These are phyloP conservation scores for Periconia sp. DNA, from an alignment of 2,329 filamentous ascomycete species.

Conservation along the genomic window DNA sequence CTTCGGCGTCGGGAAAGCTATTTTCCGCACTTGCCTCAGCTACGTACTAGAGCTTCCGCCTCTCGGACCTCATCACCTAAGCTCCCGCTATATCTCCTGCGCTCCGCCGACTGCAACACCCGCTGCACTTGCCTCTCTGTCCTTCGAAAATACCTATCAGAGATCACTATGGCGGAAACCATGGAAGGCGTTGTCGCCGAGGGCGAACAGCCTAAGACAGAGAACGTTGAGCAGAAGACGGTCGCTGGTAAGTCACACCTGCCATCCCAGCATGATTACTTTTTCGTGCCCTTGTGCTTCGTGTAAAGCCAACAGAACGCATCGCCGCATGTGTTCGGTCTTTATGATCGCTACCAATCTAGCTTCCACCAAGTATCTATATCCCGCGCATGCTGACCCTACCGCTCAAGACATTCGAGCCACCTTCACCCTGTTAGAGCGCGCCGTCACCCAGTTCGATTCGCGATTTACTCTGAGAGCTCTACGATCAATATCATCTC, in stretches of 20 bases:
- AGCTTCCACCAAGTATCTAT: conserved; percentile 34
- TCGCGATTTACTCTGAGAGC: conserved; percentile 93
- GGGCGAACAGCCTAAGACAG: conserved; percentile 49
- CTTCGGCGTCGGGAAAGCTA: conserved; percentile 5
- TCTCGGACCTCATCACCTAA: conserved; percentile 25
- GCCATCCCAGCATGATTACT: conserved; percentile 21
- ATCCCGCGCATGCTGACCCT: conserved; percentile 38
- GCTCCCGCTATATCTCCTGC: conserved; percentile 17
- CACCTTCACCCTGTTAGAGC: conserved; percentile 90
- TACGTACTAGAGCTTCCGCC: conserved; percentile 17
- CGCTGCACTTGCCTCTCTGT: conserved; percentile 19
- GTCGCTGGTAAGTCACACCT: conserved; percentile 43
- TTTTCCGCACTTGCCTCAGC: conserved; percentile 1
- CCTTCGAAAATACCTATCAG: conserved; percentile 13
- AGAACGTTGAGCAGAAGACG: conserved; percentile 49
- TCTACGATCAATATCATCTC: conserved; percentile 90
- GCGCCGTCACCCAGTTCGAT: conserved; percentile 91
- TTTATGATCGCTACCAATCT: conserved; percentile 38
- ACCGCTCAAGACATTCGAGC: conserved; percentile 80
- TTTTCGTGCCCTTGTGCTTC: conserved; percentile 29
- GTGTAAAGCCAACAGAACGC: conserved; percentile 23
- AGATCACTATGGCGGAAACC: conserved; percentile 54
- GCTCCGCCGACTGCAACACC: conserved; percentile 13
- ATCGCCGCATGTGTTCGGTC: conserved; percentile 34
- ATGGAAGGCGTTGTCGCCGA: conserved; percentile 56